phyloP scores from a whole-genome alignment of 2,329 filamentous ascomycete genomes.

The Bisporella sp. region DNA sequence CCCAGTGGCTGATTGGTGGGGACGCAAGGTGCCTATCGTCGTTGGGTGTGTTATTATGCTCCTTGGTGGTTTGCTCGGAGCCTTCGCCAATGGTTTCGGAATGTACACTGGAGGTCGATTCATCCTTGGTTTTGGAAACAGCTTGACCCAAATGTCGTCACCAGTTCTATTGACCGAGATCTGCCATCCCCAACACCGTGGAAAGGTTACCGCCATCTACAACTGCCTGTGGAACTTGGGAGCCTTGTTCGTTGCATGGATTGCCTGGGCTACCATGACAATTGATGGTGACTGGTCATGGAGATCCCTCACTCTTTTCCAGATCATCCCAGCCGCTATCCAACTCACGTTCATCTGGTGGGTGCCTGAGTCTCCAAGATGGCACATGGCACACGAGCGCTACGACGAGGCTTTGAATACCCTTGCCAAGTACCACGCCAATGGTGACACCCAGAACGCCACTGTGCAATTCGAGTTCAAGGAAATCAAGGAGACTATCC shows the following conservation, averaged over 20 bases:
- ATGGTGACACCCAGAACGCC: slow-evolving; percentile 41
- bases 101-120: slow-evolving; percentile 53
- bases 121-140: slow-evolving; percentile 60
- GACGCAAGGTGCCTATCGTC: slow-evolving; percentile 34
- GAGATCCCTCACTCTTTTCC: slow-evolving; percentile 59
- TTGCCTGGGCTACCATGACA: slow-evolving; percentile 55
- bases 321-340: slow-evolving; percentile 52
- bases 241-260: slow-evolving; percentile 46
- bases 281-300: slow-evolving; percentile 58
- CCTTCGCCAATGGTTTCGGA: slow-evolving; percentile 35
- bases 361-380: slow-evolving; percentile 54
- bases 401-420: slow-evolving; percentile 45
- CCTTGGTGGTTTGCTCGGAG: slow-evolving; percentile 33
- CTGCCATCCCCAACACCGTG: slow-evolving; percentile 62
- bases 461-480: slow-evolving; percentile 41
- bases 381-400: slow-evolving; percentile 49
- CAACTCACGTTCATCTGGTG: slow-evolving; percentile 57
- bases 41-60: slow-evolving; percentile 38
- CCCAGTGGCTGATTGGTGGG: slow-evolving; percentile 34
- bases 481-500: slow-evolving; percentile 24
- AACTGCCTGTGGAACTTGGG: slow-evolving; percentile 63
- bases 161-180: slow-evolving; percentile 60
- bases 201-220: slow-evolving; percentile 57
- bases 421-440: slow-evolving; percentile 48
- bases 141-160: slow-evolving; percentile 55